Evolutionary conservation across 352 stramenopile species (phyloP), one percentile per base, ranked within the genome.

Genomic region (Plasmopara halstedii): DNA sequence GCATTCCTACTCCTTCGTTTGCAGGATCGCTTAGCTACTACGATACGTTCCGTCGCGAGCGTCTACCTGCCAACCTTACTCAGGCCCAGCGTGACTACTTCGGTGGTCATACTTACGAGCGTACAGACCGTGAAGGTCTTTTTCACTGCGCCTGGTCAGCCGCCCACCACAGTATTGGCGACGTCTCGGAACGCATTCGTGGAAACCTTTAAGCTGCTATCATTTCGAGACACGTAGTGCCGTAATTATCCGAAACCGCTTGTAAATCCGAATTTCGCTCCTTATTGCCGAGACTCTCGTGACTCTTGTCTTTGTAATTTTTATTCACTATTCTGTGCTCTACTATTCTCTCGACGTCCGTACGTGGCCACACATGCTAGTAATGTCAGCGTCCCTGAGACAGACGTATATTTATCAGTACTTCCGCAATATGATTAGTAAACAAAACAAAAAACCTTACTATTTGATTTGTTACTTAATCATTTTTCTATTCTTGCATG

Each of bases 71-170:
- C 41, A 99, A 98, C 72, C 70, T 99, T 33, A 97, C 95, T 22
- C 96, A 99, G 74, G 95, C 95, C n/a, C 97, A 99, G 78, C 87
- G 97, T 46, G 97, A 99, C 73, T 99, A 98, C 73, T 99, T 99
- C 65, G 97, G 97, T 32, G 94, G 93, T 49, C 97, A 99, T 80
- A 99, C 95, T 19, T 99, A 97, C 73, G 85, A 99, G 64, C 88
- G 93, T 62, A 95, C 79, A 55, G 93, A 98, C 77, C 80, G 83
- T 45, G 85, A 96, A 43, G 94, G 95, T 42, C 80, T 81, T 40
- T 98, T 97, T 73, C 96, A 99, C 84, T 98, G 87, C 62, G 78
- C 96, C 41, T 99, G 96, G 96, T 98, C 95, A 18, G 90, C 95
- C 39, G 87, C 84, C 27, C 96, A 99, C 73, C 96, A 98, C 73